These are phyloP conservation scores for Penicillium cataractarum DNA, from an alignment of 495 filamentous ascomycete genomes.

Conservation along the genomic window DNA sequence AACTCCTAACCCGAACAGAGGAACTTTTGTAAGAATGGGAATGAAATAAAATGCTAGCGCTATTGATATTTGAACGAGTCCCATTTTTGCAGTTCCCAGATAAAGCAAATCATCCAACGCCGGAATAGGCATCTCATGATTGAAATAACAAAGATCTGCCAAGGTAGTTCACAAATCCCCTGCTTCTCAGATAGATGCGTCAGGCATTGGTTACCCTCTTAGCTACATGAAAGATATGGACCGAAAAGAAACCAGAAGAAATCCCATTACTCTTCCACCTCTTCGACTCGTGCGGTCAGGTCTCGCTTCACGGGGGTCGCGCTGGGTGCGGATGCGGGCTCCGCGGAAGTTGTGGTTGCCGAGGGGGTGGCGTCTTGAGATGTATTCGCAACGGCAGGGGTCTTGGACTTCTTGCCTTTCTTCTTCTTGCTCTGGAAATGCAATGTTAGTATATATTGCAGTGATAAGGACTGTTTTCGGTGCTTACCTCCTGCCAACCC, in stretches of 20 bases:
- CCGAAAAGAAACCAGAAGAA: neutral
- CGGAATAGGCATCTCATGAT: neutral
- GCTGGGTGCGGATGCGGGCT: constrained; percentile 51
- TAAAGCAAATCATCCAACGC: neutral
- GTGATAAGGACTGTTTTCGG: neutral
- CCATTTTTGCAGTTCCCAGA: neutral
- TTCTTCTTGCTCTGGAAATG: constrained; percentile 45
- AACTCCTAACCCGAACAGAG: constrained; percentile 19
- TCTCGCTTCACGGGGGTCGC: constrained; percentile 49
- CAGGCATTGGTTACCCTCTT: neutral
- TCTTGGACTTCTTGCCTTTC: constrained; percentile 68
- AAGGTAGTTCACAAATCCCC: neutral
- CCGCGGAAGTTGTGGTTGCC: constrained; percentile 61
- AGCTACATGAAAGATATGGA: neutral
- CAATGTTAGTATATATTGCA: constrained; percentile 13
- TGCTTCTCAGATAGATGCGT: neutral
- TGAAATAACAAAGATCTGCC: neutral
- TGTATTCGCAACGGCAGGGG: constrained; percentile 18
- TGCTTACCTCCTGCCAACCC: constrained; percentile 94
- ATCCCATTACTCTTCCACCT: constrained; percentile 61
- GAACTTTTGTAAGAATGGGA: neutral
- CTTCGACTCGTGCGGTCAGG: constrained; percentile 65
- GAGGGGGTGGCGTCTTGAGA: constrained; percentile 53
- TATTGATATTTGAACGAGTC: neutral
- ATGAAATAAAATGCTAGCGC: neutral